phyloP scores from a whole-genome alignment of 257 asterid genomes.

The Mentha longifolia region DNA sequence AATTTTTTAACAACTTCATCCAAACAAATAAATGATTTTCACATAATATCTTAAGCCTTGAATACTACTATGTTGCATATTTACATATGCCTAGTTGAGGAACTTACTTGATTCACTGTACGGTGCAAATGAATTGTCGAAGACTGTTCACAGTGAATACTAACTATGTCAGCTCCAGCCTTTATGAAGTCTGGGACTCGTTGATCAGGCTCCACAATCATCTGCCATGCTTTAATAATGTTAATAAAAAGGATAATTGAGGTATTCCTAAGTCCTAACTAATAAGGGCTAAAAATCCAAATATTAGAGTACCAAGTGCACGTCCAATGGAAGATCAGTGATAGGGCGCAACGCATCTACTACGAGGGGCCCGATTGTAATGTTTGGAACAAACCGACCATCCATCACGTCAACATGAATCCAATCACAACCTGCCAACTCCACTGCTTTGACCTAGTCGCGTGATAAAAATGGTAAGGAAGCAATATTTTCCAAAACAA shows the following conservation, averaged over 20 bases:
- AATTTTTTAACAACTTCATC: neutral
- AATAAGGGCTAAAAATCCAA: constrained; percentile 21
- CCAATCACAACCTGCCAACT: constrained; percentile 99
- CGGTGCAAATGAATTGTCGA: constrained; percentile 99
- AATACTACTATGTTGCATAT: neutral
- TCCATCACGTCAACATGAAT: constrained; percentile 99
- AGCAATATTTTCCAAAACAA: constrained; percentile 1
- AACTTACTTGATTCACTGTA: constrained; percentile 80
- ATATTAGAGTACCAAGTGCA: constrained; percentile 77
- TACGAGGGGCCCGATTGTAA: constrained; percentile 93
- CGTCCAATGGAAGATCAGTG: constrained; percentile 98
- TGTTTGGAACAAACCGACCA: constrained; percentile 96
- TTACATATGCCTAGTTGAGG: neutral
- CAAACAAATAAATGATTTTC: neutral
- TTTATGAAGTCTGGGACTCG: constrained; percentile 95
- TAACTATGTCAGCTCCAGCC: constrained; percentile 98
- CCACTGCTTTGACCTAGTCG: constrained; percentile 92
- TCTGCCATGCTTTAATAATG: constrained; percentile 59
- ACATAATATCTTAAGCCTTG: constrained; percentile 1
- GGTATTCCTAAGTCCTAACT: constrained; percentile 24
- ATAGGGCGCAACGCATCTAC: constrained; percentile 95
- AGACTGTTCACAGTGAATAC: constrained; percentile 96
- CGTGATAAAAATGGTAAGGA: constrained; percentile 30
- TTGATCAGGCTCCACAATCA: constrained; percentile 99
- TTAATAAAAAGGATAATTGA: constrained; percentile 36